A percentile compares a stretch with the other conserved stretches of the same genome.
phyloP scores from a whole-genome alignment of 148 eudicot species.

The Rheum nobile region DNA sequence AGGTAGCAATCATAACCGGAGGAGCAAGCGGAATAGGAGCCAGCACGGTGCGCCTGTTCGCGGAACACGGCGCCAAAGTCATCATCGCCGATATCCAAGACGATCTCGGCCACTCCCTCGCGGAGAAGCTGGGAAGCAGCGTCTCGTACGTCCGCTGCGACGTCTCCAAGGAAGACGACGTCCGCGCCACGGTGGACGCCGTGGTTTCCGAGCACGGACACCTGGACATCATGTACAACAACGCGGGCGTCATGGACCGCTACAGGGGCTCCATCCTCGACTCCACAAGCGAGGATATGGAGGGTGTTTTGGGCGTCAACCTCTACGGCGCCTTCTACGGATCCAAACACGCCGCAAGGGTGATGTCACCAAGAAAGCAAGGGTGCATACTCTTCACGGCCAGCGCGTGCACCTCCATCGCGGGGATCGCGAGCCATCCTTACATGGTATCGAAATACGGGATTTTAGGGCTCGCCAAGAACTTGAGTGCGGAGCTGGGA shows the following conservation, averaged over 20 bases:
- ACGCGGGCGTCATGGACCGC: conserved; percentile 25
- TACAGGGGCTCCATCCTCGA: conserved; percentile 19
- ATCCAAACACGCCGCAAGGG: conserved; percentile 51
- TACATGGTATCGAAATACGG: conserved; percentile 38
- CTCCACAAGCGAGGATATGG: conserved; percentile 15
- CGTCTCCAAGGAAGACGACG: conserved; percentile 27
- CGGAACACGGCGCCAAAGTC: conserved; percentile 60
- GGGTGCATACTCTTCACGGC: conserved; percentile 46
- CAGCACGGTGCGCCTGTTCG: conserved; percentile 37
- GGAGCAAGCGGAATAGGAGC: conserved; percentile 76
- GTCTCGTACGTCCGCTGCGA: conserved; percentile 40
- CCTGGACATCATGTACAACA: conserved; percentile 43
- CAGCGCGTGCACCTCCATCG: conserved; percentile 25
- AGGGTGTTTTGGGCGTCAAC: conserved; percentile 27
- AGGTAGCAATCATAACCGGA: conserved; percentile 72
- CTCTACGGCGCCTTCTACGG: conserved; percentile 35
- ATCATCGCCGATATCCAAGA: conserved; percentile 56
- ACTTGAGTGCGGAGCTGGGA: conserved; percentile 33
- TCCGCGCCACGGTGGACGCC: conserved; percentile 14
- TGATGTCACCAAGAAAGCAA: conserved; percentile 25
- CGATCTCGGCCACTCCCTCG: conserved; percentile 28
- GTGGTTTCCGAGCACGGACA: conserved; percentile 20
- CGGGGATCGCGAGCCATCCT: conserved; percentile 23
- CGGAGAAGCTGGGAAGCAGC: conserved; percentile 20
- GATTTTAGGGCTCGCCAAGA: conserved; percentile 28